Base-by-base conservation (phyloP, 805 yeast genomes). In the Saccharomycopsis fodiens region DNA sequence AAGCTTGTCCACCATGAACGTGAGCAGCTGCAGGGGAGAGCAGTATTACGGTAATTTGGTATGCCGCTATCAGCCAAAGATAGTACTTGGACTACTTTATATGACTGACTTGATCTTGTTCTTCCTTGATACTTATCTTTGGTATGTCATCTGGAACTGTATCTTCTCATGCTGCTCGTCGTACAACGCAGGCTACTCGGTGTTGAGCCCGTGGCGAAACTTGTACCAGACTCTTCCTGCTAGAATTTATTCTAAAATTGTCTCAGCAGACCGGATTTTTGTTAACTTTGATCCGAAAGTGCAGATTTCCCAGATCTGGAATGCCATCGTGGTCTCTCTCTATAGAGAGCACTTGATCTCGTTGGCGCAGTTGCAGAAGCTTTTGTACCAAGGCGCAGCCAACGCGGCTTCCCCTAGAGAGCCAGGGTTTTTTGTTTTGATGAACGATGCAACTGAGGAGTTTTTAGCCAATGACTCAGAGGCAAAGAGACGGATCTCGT, bases 141-240 rank as follows among this genome's bases (percentile, higher is more conserved):
- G 99, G 99, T 93, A 93, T 74, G 89, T 93, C 72, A 73, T 94
- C 58, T 82, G 86, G 65, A 94, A 93, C 78, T 84, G 95, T 66
- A 76, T 88, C 56, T 89, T 87, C 78, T 91, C 97, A 51, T 88
- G 93, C 59, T 96, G 95, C 57, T 86, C 96, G 63, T 93, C 98
- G 12, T 93, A 94, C 77, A 91, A 89, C 74, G 76, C 93, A 65
- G 99, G 99, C 80, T 88, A 93, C 59, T 93, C 99, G 38, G 89
- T 93, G 54, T 79, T 89, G 73, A 93, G 98, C 37, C 99, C 99
- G 51, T 93, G 99, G 99, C 86, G 97, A 78, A 94, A 93, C 65
- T 88, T 93, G 58, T 94, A 89, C 74, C 80, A 96, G 45, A 82
- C 97, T 67, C 72, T 93, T 63, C 99, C 98, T 62, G 91, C 91